Evolutionary conservation across 345 rosid genomes (phyloP), one percentile per base, ranked within the genome.

Genomic region (Acer negundo): DNA sequence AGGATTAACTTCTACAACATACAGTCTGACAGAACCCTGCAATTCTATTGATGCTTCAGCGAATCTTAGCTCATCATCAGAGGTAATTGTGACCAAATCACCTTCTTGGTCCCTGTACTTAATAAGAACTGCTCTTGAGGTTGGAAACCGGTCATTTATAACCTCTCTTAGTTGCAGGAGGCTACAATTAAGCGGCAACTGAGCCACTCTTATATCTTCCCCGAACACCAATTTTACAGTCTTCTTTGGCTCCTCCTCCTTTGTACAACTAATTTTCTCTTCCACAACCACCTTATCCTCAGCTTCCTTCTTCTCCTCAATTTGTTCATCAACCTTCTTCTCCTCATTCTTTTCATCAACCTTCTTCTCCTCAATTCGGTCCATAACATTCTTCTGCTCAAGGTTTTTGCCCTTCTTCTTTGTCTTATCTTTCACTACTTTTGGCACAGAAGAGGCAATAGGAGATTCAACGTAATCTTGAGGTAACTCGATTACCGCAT

Each of bases 61-160:
- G 90, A 84, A 86, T 80, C 89, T 88, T 69, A 95, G 83, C 76
- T 95, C 98, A 82, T 93, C 97, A 80, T 93, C 91, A 44, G 87
- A 83, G 31, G 97, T 92, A 74, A 95, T 84, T 68, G 99, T 93
- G 78, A 93, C 85, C 75, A 95, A 82, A 84, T 95, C 98, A 76
- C 98, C 97, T 87, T 95, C 99, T 65, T 84, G 89, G 80, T 95
- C 99, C 81, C 83, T 87, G 85, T 92, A 95, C 79, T 95, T 93
- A 75, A 93, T 76, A 74, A 88, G 97, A 86, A 91, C 86, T 11
- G 90, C 89, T 65, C 89, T 86, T 13, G 83, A 85, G 80, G 85
- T 79, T 4, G 96, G 90, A 84, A 91, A 95, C 56, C 93, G 87
- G 68, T 95, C 94, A 42, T 71, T 78, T 80, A 95, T 86, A 47